phyloP scores from a whole-genome alignment of 306 rosid genomes.

The Pyrus betulifolia region DNA sequence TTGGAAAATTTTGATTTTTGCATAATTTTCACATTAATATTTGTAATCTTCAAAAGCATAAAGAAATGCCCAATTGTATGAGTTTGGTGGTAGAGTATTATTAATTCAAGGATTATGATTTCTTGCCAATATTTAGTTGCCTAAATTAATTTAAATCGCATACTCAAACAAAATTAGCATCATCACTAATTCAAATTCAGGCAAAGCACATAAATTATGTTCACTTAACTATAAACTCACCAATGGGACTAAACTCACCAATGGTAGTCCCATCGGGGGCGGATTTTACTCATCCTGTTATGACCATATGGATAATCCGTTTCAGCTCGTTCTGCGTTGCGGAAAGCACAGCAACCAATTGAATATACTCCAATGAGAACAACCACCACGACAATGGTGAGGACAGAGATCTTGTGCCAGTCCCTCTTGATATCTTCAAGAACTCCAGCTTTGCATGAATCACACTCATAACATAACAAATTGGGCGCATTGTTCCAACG shows the following conservation, averaged over 20 bases:
- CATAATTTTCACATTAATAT: not conserved
- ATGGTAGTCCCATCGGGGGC: conserved; percentile 85
- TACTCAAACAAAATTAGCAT: not conserved
- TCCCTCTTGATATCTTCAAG: conserved; percentile 60
- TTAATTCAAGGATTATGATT: not conserved
- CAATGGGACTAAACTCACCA: conserved; percentile 10
- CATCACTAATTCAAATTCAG: not conserved
- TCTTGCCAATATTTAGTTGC: too few species aligned
- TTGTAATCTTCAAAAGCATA: not conserved
- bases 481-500: conserved; percentile 72
- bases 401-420: conserved; percentile 86
- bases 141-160: not conserved
- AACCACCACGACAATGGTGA: conserved; percentile 51
- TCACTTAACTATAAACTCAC: conserved; percentile 14
- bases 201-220: not conserved
- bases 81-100: not conserved
- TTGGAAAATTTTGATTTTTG: not conserved
- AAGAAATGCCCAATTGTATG: not conserved
- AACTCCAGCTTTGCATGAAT: conserved; percentile 91
- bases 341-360: conserved; percentile 90
- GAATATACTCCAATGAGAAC: conserved; percentile 69
- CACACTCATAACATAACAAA: conserved; percentile 81
- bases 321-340: conserved; percentile 59
- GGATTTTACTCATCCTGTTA: conserved; percentile 64
- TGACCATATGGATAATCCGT: conserved; percentile 68